A percentile compares a stretch with the other conserved stretches of the same genome.
Evolutionary conservation across 2,329 filamentous ascomycete species (phyloP).

Genomic region (Monilinia fructigena): DNA sequence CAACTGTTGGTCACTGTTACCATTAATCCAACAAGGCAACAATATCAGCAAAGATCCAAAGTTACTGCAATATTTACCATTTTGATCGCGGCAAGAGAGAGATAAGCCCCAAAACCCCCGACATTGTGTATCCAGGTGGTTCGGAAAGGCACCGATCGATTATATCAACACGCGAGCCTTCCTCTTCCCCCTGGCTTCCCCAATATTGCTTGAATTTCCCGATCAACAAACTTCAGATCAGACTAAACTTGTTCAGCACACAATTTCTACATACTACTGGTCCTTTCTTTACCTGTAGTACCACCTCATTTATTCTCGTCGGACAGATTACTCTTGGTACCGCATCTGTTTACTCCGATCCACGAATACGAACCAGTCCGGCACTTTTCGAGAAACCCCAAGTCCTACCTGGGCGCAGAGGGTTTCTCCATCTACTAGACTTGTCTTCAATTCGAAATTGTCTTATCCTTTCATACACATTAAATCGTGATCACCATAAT

Average conservation of each 20-base stretch:
- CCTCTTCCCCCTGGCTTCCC: slow-evolving; percentile 15
- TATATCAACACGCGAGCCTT: slow-evolving; percentile 17
- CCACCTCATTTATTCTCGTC: slow-evolving; percentile 1
- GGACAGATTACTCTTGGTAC: slow-evolving; percentile 11
- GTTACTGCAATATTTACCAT: neutral
- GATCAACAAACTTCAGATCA: slow-evolving; percentile 18
- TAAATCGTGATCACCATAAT: slow-evolving; percentile 39
- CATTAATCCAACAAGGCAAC: neutral
- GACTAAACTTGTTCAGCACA: slow-evolving; percentile 6
- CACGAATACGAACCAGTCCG: slow-evolving; percentile 17
- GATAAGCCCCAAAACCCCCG: too few species aligned
- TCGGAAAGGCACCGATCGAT: slow-evolving; percentile 1
- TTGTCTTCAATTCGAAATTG: slow-evolving; percentile 8
- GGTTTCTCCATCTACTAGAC: slow-evolving; percentile 20
- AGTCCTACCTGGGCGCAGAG: slow-evolving; percentile 22
- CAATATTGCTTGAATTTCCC: slow-evolving; percentile 9
- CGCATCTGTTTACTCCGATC: slow-evolving; percentile 21
- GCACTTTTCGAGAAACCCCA: slow-evolving; percentile 13
- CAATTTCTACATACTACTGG: neutral
- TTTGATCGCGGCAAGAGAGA: too few species aligned
- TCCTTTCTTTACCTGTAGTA: neutral
- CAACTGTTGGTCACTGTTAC: neutral
- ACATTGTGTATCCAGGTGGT: neutral
- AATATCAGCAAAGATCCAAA: neutral
- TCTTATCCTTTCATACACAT: slow-evolving; percentile 10